A percentile compares a stretch with the other conserved stretches of the same genome.
These are phyloP conservation scores for Chenopodium album DNA, from an alignment of 148 eudicot genomes.

Conservation along the genomic window DNA sequence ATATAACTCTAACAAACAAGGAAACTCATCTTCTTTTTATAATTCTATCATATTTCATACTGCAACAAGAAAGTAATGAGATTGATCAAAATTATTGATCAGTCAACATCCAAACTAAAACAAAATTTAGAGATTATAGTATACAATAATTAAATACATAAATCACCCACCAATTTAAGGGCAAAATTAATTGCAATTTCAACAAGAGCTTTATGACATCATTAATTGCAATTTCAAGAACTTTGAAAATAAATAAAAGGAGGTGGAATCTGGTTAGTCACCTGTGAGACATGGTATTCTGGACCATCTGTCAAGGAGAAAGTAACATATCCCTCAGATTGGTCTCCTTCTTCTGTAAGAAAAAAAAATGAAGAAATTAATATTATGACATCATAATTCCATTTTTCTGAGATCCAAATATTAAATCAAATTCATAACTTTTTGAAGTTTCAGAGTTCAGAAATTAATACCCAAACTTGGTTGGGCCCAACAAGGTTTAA, in stretches of 20 bases:
- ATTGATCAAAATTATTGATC: background rate
- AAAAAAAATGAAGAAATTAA: background rate
- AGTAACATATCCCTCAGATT: slow-evolving; percentile 72
- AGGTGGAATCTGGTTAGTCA: slow-evolving; percentile 17
- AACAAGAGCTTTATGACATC: background rate
- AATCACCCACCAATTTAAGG: background rate
- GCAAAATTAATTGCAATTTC: background rate
- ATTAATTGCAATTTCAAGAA: background rate
- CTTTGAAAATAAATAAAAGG: background rate
- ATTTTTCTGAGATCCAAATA: background rate
- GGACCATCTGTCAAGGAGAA: slow-evolving; percentile 97
- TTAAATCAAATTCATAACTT: slow-evolving; percentile 14
- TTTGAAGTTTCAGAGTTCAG: no score
- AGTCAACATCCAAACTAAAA: background rate
- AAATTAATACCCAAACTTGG: slow-evolving; percentile 45
- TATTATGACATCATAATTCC: background rate
- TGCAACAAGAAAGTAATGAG: background rate
- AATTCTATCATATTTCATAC: background rate
- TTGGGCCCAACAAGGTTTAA: slow-evolving; percentile 78
- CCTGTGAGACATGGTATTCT: slow-evolving; percentile 96
- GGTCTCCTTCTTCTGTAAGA: slow-evolving; percentile 49
- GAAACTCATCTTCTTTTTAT: background rate
- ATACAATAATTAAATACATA: no score
- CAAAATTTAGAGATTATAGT: background rate
- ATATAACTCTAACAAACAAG: background rate